A percentile compares a stretch with the other conserved stretches of the same genome.
These are phyloP conservation scores for Cubamyces lactineus DNA, from an alignment of 768 basidiomycete species.

Conservation along the genomic window DNA sequence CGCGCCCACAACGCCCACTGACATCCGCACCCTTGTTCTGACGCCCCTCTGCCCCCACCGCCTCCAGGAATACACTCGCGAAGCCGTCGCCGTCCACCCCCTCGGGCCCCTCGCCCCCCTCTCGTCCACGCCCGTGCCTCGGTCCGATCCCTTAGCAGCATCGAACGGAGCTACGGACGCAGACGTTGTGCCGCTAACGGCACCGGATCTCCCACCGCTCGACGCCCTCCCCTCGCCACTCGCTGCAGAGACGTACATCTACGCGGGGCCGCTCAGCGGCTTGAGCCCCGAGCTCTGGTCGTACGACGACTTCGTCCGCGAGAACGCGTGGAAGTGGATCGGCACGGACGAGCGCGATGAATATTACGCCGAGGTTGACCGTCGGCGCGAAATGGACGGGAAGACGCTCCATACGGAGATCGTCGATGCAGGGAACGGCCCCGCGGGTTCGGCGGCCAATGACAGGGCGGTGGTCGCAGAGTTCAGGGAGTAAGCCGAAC, in stretches of 20 bases:
- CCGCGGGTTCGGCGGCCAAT: not conserved
- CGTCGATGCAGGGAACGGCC: conserved; percentile 2
- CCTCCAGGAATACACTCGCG: conserved; percentile 71
- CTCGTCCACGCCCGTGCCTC: conserved; percentile 34
- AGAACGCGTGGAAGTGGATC: conserved; percentile 82
- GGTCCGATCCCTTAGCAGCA: conserved; percentile 29
- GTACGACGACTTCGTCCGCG: conserved; percentile 76
- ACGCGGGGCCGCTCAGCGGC: conserved; percentile 43
- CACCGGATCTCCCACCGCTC: conserved; percentile 44
- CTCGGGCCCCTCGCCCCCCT: conserved; percentile 47
- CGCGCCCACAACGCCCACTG: conserved; percentile 1
- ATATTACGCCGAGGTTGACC: conserved; percentile 59
- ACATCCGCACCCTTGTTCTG: not conserved
- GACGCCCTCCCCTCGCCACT: conserved; percentile 42
- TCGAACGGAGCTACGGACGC: conserved; percentile 29
- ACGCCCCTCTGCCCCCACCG: not conserved
- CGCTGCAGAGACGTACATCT: conserved; percentile 77
- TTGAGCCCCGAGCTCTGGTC: conserved; percentile 74
- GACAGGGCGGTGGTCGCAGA: conserved; percentile 1
- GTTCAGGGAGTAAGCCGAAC: not conserved
- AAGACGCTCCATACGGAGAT: conserved; percentile 32
- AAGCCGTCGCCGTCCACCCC: conserved; percentile 56
- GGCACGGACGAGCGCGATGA: conserved; percentile 41
- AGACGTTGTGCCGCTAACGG: conserved; percentile 42
- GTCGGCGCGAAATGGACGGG: conserved; percentile 45